Base-by-base conservation (phyloP, 345 rosid species). In the Populus euphratica region DNA sequence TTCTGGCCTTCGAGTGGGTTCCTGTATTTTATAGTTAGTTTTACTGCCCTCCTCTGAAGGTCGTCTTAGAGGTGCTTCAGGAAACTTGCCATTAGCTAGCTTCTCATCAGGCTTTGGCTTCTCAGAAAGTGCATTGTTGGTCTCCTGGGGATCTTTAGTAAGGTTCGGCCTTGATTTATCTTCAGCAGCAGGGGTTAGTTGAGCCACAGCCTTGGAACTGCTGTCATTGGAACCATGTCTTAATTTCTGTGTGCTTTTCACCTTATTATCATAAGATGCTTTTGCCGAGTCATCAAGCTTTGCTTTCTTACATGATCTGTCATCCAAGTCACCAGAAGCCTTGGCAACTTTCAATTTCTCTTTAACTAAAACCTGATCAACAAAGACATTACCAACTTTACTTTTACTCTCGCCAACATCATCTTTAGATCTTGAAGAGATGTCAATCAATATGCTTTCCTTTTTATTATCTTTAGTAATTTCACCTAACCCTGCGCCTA, bases 251-350 rank as follows among this genome's bases (percentile, higher is more conserved):
- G 23, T 38, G 59, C 16, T 72, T 72, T 78, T 84, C 82, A 79
- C 86, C 67, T 52, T 74, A 56, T 80, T 75, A 9, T 81, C 85
- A 77, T 74, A 80, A 35, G 36, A 52, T 52, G 72, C 79, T 73
- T 72, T 79, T 69, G 61, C 73, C 73, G 76, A 66, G 74, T 78
- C 70, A 74, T 85, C 88, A 75, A 86, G 77, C 83, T 87, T 91
- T 50, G 74, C 85, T 82, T 81, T 88, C 87, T 93, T 91, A 66
- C 17, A 77, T 62, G 89, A 87, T 85, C 91, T 85, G 33, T 49
- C 52, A 75, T 80, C 85, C 75, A 78, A 77, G 74, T 81, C 86
- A 76, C 75, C 69, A 13, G 29, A 70, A 70, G 77, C 89, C 74
- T 79, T 76, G 23, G 63, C 49, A 68, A 72, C 49, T 78, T 86